phyloP scores from a whole-genome alignment of 129 eudicot genomes.

The Lactuca saligna region DNA sequence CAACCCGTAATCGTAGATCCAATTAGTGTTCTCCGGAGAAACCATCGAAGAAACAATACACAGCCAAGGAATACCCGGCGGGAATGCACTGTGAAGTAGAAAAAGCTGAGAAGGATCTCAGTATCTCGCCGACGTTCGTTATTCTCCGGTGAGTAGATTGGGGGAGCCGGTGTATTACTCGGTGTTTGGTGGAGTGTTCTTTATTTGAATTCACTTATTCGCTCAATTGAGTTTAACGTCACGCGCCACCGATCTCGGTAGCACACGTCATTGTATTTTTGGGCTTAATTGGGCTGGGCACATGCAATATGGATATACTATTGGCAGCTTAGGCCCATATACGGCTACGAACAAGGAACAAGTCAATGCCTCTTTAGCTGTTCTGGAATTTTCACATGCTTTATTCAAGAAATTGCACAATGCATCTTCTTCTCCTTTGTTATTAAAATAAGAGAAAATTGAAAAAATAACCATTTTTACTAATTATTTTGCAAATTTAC shows the following conservation, averaged over 20 bases:
- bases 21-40: slow-evolving; percentile 63
- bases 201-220: not conserved
- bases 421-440: too few species aligned
- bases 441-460: too few species aligned
- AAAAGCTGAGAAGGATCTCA: not conserved
- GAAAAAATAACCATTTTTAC: too few species aligned
- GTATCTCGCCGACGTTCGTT: slow-evolving; percentile 20
- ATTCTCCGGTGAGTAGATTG: slow-evolving; percentile 28
- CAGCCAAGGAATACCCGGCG: not conserved
- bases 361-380: too few species aligned
- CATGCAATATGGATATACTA: not conserved
- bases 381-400: too few species aligned
- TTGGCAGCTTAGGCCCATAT: too few species aligned
- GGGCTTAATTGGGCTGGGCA: not conserved
- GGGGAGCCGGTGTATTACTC: not conserved
- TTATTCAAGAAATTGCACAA: too few species aligned
- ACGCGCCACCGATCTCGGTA: slow-evolving; percentile 7
- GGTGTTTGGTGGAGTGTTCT: slow-evolving; percentile 13
- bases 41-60: slow-evolving; percentile 43
- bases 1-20: slow-evolving; percentile 55
- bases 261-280: not conserved
- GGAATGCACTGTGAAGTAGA: not conserved
- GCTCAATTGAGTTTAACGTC: not conserved
- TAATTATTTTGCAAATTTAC: too few species aligned
- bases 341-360: too few species aligned